Base-by-base conservation (phyloP, 108 stramenopile genomes). In the Phaeodactylum tricornutum region DNA sequence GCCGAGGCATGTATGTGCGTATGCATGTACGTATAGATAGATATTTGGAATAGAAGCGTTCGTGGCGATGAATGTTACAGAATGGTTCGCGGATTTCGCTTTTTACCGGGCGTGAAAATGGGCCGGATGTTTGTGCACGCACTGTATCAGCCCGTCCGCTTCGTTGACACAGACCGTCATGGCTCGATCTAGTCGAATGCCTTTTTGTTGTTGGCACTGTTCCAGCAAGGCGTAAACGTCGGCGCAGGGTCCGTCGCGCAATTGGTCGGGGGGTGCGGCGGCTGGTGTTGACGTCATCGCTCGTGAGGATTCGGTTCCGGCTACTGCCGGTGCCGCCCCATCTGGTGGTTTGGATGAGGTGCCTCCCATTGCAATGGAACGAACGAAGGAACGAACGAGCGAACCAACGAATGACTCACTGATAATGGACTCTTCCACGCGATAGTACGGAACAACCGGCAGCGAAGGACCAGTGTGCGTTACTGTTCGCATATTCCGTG, bases 131-230 rank as follows among this genome's bases (percentile, higher is more conserved):
- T 63, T 57, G 38, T 53, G 40, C 28, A 73, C 47, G n/a, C 71
- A 73, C 57, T 55, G 48, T 51, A 73, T 66, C 35, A 73, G 28
- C 23, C 50, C 39, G 43, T 66, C 71, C 8, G 65, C 62, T 52
- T 73, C 71, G 22, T 49, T 57, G 21, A 66, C 66, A 45, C 71
- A 73, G 4, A 44, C 29, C 38, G 56, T 44, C 51, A 73, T 8
- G n/a, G 46, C 29, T 22, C 24, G 49, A 9, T 17, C 14, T 16
- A n/a, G 42, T 9, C 8, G 42, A n/a, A 40, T 1, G 4, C 35
- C 20, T 21, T 51, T 50, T 17, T 37, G 19, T 7, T 6, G 14
- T 25, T 46, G 57, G 29, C 69, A 70, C n/a, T 39, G 47, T 29
- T 70, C 53, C 32, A 71, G 30, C 37, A 27, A 39, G 34, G 38